Percentiles rank a stretch among this genome's conserved stretches.
Evolutionary conservation across 1,139 yeast genomes (phyloP).

Genomic region (Saccharomyces uvarum): DNA sequence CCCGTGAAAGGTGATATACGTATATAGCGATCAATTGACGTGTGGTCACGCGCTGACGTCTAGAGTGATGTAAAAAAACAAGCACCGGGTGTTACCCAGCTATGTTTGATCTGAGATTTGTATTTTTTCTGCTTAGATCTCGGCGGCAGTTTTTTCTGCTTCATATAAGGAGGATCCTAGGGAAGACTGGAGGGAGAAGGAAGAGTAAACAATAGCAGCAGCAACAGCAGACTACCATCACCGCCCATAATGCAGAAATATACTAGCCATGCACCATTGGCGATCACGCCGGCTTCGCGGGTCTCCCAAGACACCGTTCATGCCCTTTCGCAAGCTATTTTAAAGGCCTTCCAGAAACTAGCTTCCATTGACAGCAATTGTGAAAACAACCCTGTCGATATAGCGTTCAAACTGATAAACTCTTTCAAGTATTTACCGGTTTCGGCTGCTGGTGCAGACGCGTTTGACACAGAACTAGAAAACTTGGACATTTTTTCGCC

Average conservation of each 20-base stretch:
- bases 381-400: background rate
- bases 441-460: background rate
- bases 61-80: no score
- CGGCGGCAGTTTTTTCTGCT: constrained; percentile 1
- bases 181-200: background rate
- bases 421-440: background rate
- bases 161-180: background rate
- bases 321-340: background rate
- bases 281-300: background rate
- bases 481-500: constrained; percentile 15
- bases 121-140: background rate
- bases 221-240: background rate
- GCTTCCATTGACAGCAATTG: background rate
- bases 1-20: background rate
- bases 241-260: background rate
- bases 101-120: background rate
- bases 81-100: no score
- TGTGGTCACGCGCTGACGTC: background rate
- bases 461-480: background rate
- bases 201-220: background rate
- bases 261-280: background rate
- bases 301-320: background rate
- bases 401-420: background rate
- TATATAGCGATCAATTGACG: background rate
- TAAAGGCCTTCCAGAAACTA: constrained; percentile 2